phyloP scores from a whole-genome alignment of 352 stramenopile species.

The Globisporangium mamillatum region DNA sequence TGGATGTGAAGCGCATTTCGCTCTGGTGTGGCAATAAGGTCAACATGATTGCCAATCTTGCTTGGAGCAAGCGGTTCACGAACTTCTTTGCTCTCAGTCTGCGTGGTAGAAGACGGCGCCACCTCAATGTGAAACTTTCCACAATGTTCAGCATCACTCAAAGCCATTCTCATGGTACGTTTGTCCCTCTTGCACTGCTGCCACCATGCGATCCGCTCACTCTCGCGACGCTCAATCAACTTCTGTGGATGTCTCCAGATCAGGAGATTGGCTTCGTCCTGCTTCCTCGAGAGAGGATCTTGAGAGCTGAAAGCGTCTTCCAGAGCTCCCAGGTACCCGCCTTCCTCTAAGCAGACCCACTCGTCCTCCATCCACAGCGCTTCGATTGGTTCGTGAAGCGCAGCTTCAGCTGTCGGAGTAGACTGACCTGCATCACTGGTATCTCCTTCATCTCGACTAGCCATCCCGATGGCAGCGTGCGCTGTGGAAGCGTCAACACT shows the following conservation, averaged over 20 bases:
- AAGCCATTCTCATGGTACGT: background rate
- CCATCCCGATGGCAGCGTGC: background rate
- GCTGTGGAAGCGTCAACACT: background rate
- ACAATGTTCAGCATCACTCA: background rate
- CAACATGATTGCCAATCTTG: background rate
- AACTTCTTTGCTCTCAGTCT: background rate
- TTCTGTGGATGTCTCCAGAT: constrained; percentile 38
- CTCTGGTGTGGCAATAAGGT: background rate
- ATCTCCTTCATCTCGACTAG: background rate
- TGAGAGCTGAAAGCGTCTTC: constrained; percentile 10
- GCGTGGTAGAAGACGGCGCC: background rate
- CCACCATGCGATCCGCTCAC: constrained; percentile 15
- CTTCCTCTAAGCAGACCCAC: constrained; percentile 50
- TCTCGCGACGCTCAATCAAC: constrained; percentile 30
- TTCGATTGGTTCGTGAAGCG: background rate
- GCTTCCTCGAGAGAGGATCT: background rate
- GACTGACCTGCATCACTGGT: too few species aligned
- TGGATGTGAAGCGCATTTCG: background rate
- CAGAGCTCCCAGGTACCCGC: constrained; percentile 22
- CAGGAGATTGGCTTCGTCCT: constrained; percentile 23
- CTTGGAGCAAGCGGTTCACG: too few species aligned
- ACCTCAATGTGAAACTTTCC: background rate
- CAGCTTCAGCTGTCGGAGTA: background rate
- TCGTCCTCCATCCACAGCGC: constrained; percentile 45
- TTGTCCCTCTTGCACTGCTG: background rate